A percentile compares a stretch with the other conserved stretches of the same genome.
phyloP scores from a whole-genome alignment of 2,329 filamentous ascomycete species.

The Claviceps capensis region DNA sequence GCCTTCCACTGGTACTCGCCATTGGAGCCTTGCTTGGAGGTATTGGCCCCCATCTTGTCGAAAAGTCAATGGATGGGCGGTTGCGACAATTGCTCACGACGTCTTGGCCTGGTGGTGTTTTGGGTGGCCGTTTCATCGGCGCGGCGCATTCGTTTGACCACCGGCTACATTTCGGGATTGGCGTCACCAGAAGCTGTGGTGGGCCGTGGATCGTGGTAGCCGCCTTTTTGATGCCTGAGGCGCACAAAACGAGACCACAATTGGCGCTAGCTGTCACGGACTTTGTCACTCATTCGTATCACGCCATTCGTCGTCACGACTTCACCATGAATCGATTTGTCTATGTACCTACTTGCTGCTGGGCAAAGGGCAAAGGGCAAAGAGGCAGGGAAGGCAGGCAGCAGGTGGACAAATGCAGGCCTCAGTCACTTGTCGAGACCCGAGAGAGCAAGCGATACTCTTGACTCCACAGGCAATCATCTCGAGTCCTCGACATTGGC shows the following conservation, averaged over 20 bases:
- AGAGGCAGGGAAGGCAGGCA: not conserved
- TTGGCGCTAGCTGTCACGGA: too few relatives aligned
- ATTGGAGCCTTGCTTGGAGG: conserved; percentile 34
- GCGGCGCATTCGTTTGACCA: too few relatives aligned
- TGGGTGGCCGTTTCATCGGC: not conserved
- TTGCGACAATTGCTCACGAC: conserved; percentile 16
- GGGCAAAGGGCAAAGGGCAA: not conserved
- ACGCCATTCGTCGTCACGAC: not conserved
- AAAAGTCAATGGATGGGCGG: conserved; percentile 20
- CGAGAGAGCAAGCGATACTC: not conserved
- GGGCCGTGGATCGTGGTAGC: too few relatives aligned
- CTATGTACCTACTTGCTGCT: not conserved
- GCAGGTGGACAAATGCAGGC: not conserved
- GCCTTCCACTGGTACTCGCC: conserved; percentile 37
- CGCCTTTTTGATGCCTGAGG: too few relatives aligned
- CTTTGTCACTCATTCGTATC: not conserved
- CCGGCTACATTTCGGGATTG: too few relatives aligned
- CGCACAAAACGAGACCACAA: too few relatives aligned
- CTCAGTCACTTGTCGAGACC: too few relatives aligned
- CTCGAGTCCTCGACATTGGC: not conserved
- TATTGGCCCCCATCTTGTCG: conserved; percentile 41
- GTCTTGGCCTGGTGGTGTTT: conserved; percentile 14
- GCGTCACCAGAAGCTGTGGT: too few relatives aligned
- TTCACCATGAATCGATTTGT: not conserved
- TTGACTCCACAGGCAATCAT: not conserved